Percentiles rank a stretch among this genome's conserved stretches.
Conservation (phyloP, 1,139 yeast genomes). For the Geotrichum candidum region DNA sequence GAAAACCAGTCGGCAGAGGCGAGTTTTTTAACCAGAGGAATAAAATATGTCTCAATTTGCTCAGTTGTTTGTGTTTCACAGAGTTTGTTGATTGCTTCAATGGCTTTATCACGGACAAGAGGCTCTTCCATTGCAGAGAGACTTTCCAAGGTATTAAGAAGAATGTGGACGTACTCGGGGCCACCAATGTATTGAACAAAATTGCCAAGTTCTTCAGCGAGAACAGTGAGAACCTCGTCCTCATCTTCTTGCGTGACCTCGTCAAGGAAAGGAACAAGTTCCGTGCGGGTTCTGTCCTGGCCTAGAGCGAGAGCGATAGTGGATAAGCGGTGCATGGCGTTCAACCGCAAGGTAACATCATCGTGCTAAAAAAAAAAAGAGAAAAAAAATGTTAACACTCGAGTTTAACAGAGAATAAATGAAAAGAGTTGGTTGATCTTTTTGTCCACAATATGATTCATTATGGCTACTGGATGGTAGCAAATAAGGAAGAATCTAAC, state of each 20-base stretch:
- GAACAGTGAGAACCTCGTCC: slow-evolving; percentile 92
- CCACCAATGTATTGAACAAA: slow-evolving; percentile 91
- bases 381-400: background rate
- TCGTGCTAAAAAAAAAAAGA: slow-evolving; percentile 48
- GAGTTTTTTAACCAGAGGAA: slow-evolving; percentile 71
- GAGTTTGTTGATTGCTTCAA: slow-evolving; percentile 70
- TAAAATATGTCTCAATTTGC: slow-evolving; percentile 61
- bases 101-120: slow-evolving; percentile 92
- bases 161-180: slow-evolving; percentile 61
- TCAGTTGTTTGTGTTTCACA: slow-evolving; percentile 58
- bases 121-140: slow-evolving; percentile 96
- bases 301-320: slow-evolving; percentile 95
- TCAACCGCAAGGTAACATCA: slow-evolving; percentile 87
- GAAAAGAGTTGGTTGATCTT: too few species aligned
- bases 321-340: slow-evolving; percentile 90
- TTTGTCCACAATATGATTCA: too few species aligned
- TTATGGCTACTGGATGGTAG: background rate
- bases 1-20: slow-evolving; percentile 94
- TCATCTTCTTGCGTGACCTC: slow-evolving; percentile 96
- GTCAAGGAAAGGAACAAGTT: slow-evolving; percentile 81
- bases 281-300: slow-evolving; percentile 84
- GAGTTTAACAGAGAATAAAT: background rate
- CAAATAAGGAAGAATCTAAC: slow-evolving; percentile 3
- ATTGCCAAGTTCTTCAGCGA: slow-evolving; percentile 84
- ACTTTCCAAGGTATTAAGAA: slow-evolving; percentile 81